These are phyloP conservation scores for Melampsora allii-populina DNA, from an alignment of 1,284 basidiomycete species.

Conservation along the genomic window DNA sequence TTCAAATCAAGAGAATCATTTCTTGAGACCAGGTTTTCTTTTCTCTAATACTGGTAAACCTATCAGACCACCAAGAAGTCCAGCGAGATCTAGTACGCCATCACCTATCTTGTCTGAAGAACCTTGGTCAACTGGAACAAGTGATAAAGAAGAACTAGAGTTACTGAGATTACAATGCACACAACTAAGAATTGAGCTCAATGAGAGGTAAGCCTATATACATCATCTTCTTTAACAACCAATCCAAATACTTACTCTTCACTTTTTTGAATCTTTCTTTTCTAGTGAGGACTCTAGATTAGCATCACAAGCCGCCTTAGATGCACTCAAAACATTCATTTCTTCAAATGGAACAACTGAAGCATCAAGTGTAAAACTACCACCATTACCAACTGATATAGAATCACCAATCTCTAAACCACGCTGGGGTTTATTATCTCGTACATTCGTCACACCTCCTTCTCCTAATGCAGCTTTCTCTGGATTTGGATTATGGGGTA, in stretches of 20 bases:
- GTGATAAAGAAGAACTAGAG: constrained; percentile 13
- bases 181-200: constrained; percentile 18
- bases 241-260: not conserved
- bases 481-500: too few species aligned
- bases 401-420: not conserved
- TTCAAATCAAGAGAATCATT: too few species aligned
- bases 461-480: too few species aligned
- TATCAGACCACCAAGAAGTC: too few species aligned
- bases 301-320: constrained; percentile 27
- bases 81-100: too few species aligned
- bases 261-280: not conserved
- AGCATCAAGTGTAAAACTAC: constrained; percentile 20
- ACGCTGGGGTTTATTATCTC: too few species aligned
- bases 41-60: not conserved
- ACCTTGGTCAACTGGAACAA: too few species aligned
- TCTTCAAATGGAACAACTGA: constrained; percentile 6
- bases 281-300: constrained; percentile 31
- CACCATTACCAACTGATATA: constrained; percentile 27
- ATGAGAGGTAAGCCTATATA: constrained; percentile 19
- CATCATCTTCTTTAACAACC: not conserved
- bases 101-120: too few species aligned
- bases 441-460: too few species aligned
- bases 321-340: constrained; percentile 19
- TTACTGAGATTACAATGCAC: constrained; percentile 9
- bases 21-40: not conserved